Conservation (phyloP, 2,329 filamentous ascomycete species). For the Fonsecaea monophora region DNA sequence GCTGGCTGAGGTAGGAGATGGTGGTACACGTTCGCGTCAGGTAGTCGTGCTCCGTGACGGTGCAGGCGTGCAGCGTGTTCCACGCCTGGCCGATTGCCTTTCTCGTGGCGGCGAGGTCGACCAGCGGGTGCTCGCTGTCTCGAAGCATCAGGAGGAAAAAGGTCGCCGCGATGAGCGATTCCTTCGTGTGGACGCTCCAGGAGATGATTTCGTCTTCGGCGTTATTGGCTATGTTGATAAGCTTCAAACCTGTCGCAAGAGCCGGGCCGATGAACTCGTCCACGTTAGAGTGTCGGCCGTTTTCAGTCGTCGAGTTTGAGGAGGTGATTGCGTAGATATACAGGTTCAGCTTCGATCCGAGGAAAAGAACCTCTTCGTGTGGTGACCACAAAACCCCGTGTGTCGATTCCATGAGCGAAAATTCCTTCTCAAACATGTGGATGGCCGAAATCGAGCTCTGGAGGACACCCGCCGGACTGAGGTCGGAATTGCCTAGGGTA, state of each 20-base stretch:
- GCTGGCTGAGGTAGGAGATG: conserved; percentile 21
- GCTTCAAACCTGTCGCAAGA: conserved; percentile 15
- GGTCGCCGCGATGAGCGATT: conserved; percentile 21
- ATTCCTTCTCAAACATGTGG: conserved; percentile 23
- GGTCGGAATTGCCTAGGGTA: conserved; percentile 18
- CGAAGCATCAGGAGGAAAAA: conserved; percentile 22
- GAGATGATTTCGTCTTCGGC: conserved; percentile 19
- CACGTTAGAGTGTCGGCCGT: conserved; percentile 20
- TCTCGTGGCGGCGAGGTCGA: conserved; percentile 18
- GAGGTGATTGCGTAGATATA: conserved; percentile 21
- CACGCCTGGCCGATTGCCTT: conserved; percentile 19
- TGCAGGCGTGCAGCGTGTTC: conserved; percentile 16
- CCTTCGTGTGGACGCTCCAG: conserved; percentile 20
- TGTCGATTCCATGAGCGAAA: conserved; percentile 21
- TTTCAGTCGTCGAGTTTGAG: conserved; percentile 9
- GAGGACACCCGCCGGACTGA: conserved; percentile 19
- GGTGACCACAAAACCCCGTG: conserved; percentile 15
- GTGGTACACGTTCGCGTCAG: conserved; percentile 17
- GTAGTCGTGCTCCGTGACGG: conserved; percentile 20
- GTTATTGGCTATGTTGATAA: conserved; percentile 17
- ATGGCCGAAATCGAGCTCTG: conserved; percentile 21
- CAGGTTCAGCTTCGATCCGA: conserved; percentile 17
- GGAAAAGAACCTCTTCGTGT: conserved; percentile 16
- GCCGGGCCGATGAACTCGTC: conserved; percentile 20
- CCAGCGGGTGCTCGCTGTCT: conserved; percentile 20